These are phyloP conservation scores for Lentithecium fluviatile DNA, from an alignment of 495 filamentous ascomycete species.

Conservation along the genomic window DNA sequence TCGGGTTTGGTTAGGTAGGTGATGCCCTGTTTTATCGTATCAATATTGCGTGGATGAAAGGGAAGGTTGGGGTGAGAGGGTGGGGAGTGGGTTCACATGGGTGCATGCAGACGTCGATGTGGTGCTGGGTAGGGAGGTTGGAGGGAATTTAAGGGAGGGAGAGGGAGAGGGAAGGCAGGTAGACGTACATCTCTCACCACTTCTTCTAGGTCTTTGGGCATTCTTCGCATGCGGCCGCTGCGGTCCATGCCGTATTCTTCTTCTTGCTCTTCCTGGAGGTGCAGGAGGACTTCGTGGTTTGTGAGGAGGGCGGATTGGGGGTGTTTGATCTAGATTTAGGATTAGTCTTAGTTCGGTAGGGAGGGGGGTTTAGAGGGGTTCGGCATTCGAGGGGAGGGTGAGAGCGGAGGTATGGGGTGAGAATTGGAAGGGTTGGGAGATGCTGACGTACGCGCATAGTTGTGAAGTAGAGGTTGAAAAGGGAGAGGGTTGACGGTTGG, in stretches of 20 bases:
- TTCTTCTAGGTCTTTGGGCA: constrained; percentile 10
- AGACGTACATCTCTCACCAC: constrained; percentile 25
- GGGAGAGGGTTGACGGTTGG: too few species aligned
- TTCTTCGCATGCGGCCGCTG: constrained; percentile 5
- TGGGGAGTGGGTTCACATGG: too few species aligned
- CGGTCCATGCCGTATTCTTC: constrained; percentile 27
- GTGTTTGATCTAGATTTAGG: constrained; percentile 36
- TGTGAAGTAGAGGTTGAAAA: neutral
- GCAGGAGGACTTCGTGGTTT: constrained; percentile 34
- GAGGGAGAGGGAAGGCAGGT: neutral
- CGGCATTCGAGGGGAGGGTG: neutral
- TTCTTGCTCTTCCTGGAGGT: constrained; percentile 23
- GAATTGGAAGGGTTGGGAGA: neutral
- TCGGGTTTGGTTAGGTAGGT: constrained; percentile 17
- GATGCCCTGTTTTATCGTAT: constrained; percentile 1
- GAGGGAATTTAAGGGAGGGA: neutral
- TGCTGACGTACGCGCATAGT: constrained; percentile 6
- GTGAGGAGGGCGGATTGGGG: constrained; percentile 31
- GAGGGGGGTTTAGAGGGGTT: neutral
- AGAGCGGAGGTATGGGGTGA: neutral
- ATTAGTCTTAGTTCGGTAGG: too few species aligned
- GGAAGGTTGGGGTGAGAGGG: neutral
- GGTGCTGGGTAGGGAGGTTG: neutral
- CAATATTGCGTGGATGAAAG: neutral
- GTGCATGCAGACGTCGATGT: too few species aligned